These are phyloP conservation scores for Flaveria sonorensis DNA, from an alignment of 129 eudicot species.

Conservation along the genomic window DNA sequence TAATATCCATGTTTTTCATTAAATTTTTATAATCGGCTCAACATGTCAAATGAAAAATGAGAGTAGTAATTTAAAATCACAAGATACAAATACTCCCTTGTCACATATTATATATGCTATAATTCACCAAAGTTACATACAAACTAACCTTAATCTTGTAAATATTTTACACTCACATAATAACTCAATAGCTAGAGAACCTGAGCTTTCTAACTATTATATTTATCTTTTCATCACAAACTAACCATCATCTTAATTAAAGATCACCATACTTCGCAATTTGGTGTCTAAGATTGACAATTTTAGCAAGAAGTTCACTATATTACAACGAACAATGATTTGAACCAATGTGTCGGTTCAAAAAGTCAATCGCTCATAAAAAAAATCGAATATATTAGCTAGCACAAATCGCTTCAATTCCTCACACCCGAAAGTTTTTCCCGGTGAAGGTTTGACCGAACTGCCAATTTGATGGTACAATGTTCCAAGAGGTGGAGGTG, in stretches of 20 bases:
- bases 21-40: too few species aligned
- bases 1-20: too few species aligned
- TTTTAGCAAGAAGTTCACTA: neutral
- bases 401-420: too few species aligned
- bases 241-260: conserved; percentile 5
- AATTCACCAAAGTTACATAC: neutral
- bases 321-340: conserved; percentile 27
- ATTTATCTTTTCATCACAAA: neutral
- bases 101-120: neutral
- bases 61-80: too few species aligned
- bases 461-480: conserved; percentile 75
- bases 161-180: conserved; percentile 16
- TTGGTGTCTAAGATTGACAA: conserved; percentile 10
- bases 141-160: conserved; percentile 11
- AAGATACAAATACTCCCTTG: neutral
- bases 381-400: neutral
- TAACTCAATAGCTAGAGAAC: neutral
- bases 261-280: conserved; percentile 19
- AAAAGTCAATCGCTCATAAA: conserved; percentile 10
- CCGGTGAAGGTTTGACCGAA: conserved; percentile 83
- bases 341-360: conserved; percentile 21
- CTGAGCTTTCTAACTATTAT: neutral
- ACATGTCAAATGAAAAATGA: too few species aligned
- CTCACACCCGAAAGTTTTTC: conserved; percentile 72
- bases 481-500: conserved; percentile 76